A percentile compares a stretch with the other conserved stretches of the same genome.
These are phyloP conservation scores for Paxillus involutus DNA, from an alignment of 768 basidiomycete genomes.

Conservation along the genomic window DNA sequence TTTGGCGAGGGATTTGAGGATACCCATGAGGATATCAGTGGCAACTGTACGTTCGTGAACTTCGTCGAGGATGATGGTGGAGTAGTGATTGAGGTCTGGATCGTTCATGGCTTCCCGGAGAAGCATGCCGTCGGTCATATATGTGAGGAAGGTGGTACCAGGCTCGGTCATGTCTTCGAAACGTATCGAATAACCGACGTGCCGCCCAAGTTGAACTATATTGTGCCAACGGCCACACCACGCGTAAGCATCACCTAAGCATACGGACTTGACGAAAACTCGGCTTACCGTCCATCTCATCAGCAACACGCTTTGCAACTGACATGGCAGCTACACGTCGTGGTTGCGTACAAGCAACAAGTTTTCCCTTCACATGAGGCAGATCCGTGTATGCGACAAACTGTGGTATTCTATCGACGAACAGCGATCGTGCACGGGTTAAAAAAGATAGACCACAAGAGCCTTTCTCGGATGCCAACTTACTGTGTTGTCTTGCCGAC, in stretches of 20 bases:
- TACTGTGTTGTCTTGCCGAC: slow-evolving; percentile 96
- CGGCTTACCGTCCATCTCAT: slow-evolving; percentile 93
- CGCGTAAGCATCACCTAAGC: slow-evolving; percentile 6
- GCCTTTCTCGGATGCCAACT: slow-evolving; percentile 33
- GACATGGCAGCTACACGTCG: slow-evolving; percentile 97
- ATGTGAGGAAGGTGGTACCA: slow-evolving; percentile 94
- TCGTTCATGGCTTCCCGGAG: slow-evolving; percentile 99
- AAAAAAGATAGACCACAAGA: slow-evolving; percentile 16
- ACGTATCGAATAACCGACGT: slow-evolving; percentile 95
- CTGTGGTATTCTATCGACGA: slow-evolving; percentile 80
- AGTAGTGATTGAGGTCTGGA: slow-evolving; percentile 83
- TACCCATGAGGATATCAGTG: slow-evolving; percentile 97
- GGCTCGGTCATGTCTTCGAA: slow-evolving; percentile 86
- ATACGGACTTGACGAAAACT: background rate
- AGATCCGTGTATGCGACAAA: slow-evolving; percentile 93
- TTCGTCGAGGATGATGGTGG: slow-evolving; percentile 98
- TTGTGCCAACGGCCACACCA: slow-evolving; percentile 1
- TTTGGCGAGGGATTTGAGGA: slow-evolving; percentile 83
- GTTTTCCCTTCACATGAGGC: slow-evolving; percentile 84
- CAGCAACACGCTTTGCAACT: slow-evolving; percentile 96
- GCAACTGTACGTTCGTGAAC: slow-evolving; percentile 98
- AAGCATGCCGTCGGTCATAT: slow-evolving; percentile 99
- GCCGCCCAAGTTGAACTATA: slow-evolving; percentile 62
- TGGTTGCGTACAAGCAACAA: slow-evolving; percentile 97
- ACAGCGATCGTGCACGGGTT: slow-evolving; percentile 22